Evolutionary conservation across 192 early-diverging fungal genomes (phyloP).

Genomic region (Coemansia umbellata): DNA sequence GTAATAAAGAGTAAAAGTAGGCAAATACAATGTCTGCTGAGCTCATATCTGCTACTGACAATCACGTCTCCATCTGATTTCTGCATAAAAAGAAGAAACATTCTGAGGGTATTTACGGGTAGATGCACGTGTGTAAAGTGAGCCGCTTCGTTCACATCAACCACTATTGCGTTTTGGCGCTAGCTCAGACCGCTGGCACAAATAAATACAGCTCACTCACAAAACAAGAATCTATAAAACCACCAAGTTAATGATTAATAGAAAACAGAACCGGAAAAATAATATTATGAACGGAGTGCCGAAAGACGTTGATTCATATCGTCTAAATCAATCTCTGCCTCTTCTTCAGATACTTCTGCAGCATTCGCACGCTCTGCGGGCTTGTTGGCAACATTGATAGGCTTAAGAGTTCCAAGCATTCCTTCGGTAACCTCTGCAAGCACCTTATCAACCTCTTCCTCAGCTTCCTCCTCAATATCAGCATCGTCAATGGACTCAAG

Average conservation of each 20-base stretch:
- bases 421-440: conserved; percentile 89
- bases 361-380: conserved; percentile 23
- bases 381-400: neutral
- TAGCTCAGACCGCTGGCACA: too few species aligned
- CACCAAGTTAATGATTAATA: neutral
- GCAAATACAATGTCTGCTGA: too few species aligned
- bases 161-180: too few species aligned
- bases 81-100: too few species aligned
- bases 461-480: conserved; percentile 89
- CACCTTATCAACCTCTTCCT: conserved; percentile 89
- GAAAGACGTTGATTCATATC: conserved; percentile 84
- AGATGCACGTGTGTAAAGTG: too few species aligned
- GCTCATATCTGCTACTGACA: too few species aligned
- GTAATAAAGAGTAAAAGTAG: too few species aligned
- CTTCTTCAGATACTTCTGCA: conserved; percentile 56
- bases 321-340: conserved; percentile 72
- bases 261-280: neutral
- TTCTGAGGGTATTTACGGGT: too few species aligned
- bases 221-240: neutral
- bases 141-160: too few species aligned
- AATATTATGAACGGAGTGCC: conserved; percentile 61
- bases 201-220: neutral
- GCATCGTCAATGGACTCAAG: conserved; percentile 86
- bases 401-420: conserved; percentile 10
- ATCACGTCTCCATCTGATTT: too few species aligned